Conservation (phyloP, 306 rosid species). For the Chamaecrista fasciculata region DNA sequence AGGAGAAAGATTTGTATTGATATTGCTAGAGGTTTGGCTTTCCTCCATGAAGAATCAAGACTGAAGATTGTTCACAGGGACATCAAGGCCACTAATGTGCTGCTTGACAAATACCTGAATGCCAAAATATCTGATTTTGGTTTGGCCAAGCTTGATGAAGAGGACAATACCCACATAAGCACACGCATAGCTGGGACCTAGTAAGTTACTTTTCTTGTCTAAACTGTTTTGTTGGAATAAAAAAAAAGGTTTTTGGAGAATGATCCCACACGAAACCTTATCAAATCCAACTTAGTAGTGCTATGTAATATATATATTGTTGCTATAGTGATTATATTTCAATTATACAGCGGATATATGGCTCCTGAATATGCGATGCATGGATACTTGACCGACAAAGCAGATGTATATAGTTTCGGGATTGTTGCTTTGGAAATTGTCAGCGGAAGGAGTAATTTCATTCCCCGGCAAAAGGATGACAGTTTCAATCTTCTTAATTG, state of each 20-base stretch:
- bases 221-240: neutral
- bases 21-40: conserved; percentile 60
- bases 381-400: conserved; percentile 58
- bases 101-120: conserved; percentile 55
- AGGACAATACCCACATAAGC: conserved; percentile 56
- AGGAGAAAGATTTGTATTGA: conserved; percentile 60
- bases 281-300: neutral
- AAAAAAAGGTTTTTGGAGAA: neutral
- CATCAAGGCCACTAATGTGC: conserved; percentile 62
- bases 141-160: conserved; percentile 63
- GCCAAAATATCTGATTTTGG: conserved; percentile 70
- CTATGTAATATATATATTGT: neutral
- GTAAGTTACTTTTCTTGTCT: conserved; percentile 30
- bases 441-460: conserved; percentile 48
- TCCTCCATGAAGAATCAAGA: conserved; percentile 68
- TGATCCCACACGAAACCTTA: neutral
- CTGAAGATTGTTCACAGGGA: conserved; percentile 70
- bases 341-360: conserved; percentile 34
- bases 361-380: conserved; percentile 52
- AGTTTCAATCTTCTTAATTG: conserved; percentile 47
- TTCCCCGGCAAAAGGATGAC: conserved; percentile 31
- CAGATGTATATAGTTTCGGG: conserved; percentile 62
- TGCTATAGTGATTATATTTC: neutral
- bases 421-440: conserved; percentile 49
- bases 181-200: conserved; percentile 57